A percentile compares a stretch with the other conserved stretches of the same genome.
phyloP scores from a whole-genome alignment of 1,284 basidiomycete genomes.

The Malassezia psittaci region DNA sequence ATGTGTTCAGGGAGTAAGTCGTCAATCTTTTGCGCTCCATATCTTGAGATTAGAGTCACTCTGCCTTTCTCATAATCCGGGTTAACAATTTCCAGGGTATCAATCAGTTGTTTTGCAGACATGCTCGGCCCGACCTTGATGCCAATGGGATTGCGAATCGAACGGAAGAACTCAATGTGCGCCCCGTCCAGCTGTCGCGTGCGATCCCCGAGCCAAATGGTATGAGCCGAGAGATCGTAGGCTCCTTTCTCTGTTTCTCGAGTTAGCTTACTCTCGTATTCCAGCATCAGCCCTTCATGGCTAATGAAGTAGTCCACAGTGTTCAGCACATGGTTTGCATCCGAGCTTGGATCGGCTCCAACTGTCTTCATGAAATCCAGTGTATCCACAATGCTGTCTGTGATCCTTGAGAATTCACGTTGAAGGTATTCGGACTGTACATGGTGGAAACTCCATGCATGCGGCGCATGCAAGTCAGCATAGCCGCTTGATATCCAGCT shows the following conservation, averaged over 20 bases:
- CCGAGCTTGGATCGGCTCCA: constrained; percentile 53
- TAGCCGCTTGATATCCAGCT: constrained; percentile 79
- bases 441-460: constrained; percentile 82
- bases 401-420: constrained; percentile 72
- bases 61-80: constrained; percentile 70
- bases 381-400: constrained; percentile 73
- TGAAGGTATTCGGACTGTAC: constrained; percentile 70
- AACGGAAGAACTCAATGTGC: constrained; percentile 69
- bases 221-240: constrained; percentile 83
- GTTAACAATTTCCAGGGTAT: constrained; percentile 66
- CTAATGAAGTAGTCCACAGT: constrained; percentile 92
- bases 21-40: constrained; percentile 68
- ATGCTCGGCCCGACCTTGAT: constrained; percentile 91
- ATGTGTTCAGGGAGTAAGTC: constrained; percentile 70
- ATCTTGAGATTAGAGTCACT: constrained; percentile 82
- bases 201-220: constrained; percentile 93
- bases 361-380: constrained; percentile 87
- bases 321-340: constrained; percentile 61
- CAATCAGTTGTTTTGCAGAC: constrained; percentile 67
- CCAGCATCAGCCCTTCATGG: constrained; percentile 85
- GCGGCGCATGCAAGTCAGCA: constrained; percentile 72
- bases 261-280: constrained; percentile 86
- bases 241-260: constrained; percentile 50
- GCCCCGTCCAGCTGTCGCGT: constrained; percentile 87
- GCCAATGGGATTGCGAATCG: constrained; percentile 89